phyloP scores from a whole-genome alignment of 495 filamentous ascomycete genomes.

The Hypoxylon perforatum region DNA sequence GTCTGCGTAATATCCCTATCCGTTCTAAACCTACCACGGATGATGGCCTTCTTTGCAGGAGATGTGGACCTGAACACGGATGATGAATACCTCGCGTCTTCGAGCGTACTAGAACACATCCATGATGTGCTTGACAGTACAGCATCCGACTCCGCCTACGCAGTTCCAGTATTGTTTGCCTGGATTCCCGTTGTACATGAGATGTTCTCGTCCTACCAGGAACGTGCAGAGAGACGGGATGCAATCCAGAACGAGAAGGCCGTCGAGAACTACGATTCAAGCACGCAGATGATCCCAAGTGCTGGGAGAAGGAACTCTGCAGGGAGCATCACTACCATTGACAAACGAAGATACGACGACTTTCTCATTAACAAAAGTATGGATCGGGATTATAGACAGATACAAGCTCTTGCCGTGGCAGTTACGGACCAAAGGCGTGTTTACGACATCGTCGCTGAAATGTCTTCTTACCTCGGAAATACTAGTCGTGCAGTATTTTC shows the following conservation, averaged over 20 bases:
- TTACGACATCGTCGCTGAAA: slow-evolving; percentile 70
- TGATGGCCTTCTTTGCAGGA: slow-evolving; percentile 55
- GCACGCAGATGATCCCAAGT: slow-evolving; percentile 48
- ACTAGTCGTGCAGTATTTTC: slow-evolving; percentile 59
- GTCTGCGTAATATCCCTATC: slow-evolving; percentile 77
- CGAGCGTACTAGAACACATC: slow-evolving; percentile 70
- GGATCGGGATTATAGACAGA: slow-evolving; percentile 51
- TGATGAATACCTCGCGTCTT: slow-evolving; percentile 70
- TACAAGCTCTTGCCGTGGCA: slow-evolving; percentile 57
- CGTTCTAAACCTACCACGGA: slow-evolving; percentile 73
- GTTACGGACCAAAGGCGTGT: slow-evolving; percentile 66
- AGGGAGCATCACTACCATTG: slow-evolving; percentile 62
- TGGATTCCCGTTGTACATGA: slow-evolving; percentile 81
- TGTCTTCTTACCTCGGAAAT: slow-evolving; percentile 62
- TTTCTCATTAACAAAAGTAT: slow-evolving; percentile 56
- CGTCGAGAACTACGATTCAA: slow-evolving; percentile 62
- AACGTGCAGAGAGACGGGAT: slow-evolving; percentile 68
- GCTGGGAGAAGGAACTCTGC: slow-evolving; percentile 59
- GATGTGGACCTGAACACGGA: slow-evolving; percentile 53
- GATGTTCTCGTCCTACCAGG: slow-evolving; percentile 69
- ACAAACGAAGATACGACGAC: slow-evolving; percentile 58
- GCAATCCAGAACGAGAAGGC: slow-evolving; percentile 71
- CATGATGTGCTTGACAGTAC: slow-evolving; percentile 65
- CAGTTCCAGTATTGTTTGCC: slow-evolving; percentile 75
- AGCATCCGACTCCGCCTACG: slow-evolving; percentile 60